These are phyloP conservation scores for Lunularia cruciata DNA, from an alignment of 225 moss, liverwort and hornwort genomes.

Conservation along the genomic window DNA sequence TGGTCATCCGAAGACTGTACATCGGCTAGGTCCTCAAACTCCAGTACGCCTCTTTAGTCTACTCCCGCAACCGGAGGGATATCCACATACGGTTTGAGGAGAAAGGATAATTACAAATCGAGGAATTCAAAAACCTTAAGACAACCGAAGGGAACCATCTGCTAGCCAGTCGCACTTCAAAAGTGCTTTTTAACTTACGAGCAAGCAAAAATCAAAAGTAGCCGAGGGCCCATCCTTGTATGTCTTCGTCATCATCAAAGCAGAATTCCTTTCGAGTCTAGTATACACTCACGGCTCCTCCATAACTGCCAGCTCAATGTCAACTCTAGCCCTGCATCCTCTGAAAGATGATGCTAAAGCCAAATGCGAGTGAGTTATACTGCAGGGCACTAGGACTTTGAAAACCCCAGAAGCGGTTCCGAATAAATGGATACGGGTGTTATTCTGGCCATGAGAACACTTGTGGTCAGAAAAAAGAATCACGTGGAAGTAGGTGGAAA, in stretches of 20 bases:
- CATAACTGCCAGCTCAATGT: neutral
- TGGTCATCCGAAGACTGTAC: neutral
- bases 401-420: neutral
- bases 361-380: neutral
- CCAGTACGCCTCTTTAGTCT: neutral
- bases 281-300: slow-evolving; percentile 13
- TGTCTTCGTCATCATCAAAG: neutral
- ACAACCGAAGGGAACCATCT: neutral
- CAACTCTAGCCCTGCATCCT: neutral
- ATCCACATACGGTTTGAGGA: neutral
- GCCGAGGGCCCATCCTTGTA: neutral
- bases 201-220: neutral
- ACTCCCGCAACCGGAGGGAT: neutral
- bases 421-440: neutral
- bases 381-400: neutral
- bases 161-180: neutral
- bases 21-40: neutral
- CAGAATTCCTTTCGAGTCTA: slow-evolving; percentile 6
- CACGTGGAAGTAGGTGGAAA: neutral
- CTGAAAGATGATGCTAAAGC: neutral
- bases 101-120: neutral
- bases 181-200: neutral
- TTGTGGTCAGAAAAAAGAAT: neutral
- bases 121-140: neutral
- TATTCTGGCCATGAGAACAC: neutral